Base-by-base conservation (phyloP, 345 rosid species). In the Trapa incisa region DNA sequence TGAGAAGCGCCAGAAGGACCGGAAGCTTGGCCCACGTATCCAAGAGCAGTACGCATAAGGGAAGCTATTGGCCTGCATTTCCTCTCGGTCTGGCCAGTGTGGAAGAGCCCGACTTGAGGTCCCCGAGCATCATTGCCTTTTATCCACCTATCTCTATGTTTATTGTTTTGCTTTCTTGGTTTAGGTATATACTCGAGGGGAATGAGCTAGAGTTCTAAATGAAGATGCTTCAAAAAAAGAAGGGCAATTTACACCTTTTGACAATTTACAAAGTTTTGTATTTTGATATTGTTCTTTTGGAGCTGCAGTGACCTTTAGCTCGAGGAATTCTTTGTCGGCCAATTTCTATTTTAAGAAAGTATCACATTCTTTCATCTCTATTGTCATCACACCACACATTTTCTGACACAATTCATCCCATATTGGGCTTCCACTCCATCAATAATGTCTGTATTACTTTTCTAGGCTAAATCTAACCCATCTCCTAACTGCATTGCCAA, bases 81-180 rank as follows among this genome's bases (percentile, higher is more conserved):
- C 85, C 22, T 79, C 85, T 3, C 83, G 81, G 17, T 83, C 85
- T 29, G 87, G 85, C 69, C 87, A 83, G 66, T 81, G 85, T 61
- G 87, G 87, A 64, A 75, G 85, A 65, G 79, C 83, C 72, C 13
- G 43, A 29, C 16, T 9, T 6, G 0, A 2, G 16, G 50, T 17
- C 37, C 13, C 48, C 16, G 12, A 4, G 14, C 16, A 32, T 9
- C 37, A 6, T 33, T 58, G 6, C 63, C 37, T 17, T 54, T 10
- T 37, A 17, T 15, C 63, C 37, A 22, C 29, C 29, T 22, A 22
- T 48, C 43, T 10, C 32, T 8, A 15, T 11, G 15, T 45, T 38
- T 12, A 22, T 67, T 61, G 22, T 45, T 22, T 47, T 7, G 37
- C 71, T 16, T 7, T 38, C 37, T 69, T 35, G 22, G 17, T 48